These are phyloP conservation scores for Beauveria scarabaeidicola DNA, from an alignment of 2,329 filamentous ascomycete species.

Conservation along the genomic window DNA sequence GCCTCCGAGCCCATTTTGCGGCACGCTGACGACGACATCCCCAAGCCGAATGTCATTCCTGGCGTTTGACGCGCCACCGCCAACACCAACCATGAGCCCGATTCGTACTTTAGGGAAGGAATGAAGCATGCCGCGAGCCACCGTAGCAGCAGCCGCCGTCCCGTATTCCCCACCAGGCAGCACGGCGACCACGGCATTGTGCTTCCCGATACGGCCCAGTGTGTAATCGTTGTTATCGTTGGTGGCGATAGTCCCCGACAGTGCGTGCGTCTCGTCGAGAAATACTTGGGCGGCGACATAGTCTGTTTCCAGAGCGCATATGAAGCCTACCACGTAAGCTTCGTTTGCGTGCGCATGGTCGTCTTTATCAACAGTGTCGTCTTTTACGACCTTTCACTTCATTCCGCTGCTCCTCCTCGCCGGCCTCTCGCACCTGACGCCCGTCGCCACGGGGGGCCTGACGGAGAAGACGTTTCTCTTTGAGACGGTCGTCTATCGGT, in stretches of 20 bases:
- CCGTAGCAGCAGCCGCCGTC: conserved; percentile 18
- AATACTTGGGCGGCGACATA: conserved; percentile 28
- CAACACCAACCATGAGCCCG: conserved; percentile 27
- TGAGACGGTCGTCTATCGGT: conserved; percentile 25
- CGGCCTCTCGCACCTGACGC: conserved; percentile 27
- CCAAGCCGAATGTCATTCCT: conserved; percentile 22
- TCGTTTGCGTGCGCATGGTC: background rate
- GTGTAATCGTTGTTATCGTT: conserved; percentile 19
- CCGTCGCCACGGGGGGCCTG: conserved; percentile 26
- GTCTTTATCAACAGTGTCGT: too few species aligned
- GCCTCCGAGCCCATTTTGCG: background rate
- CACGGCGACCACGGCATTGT: conserved; percentile 27
- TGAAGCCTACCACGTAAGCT: conserved; percentile 31
- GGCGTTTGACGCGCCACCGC: conserved; percentile 24
- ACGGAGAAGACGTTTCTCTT: conserved; percentile 19
- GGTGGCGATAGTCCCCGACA: too few species aligned
- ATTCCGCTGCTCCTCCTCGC: conserved; percentile 39
- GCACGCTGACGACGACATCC: conserved; percentile 16
- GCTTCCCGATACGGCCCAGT: conserved; percentile 22
- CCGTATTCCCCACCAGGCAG: conserved; percentile 22
- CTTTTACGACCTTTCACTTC: conserved; percentile 25
- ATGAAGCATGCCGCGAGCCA: conserved; percentile 20
- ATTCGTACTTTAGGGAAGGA: conserved; percentile 23
- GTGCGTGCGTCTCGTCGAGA: background rate
- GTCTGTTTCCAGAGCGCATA: conserved; percentile 31